Conservation (phyloP, 306 rosid genomes). For the Cucurbita pepo region DNA sequence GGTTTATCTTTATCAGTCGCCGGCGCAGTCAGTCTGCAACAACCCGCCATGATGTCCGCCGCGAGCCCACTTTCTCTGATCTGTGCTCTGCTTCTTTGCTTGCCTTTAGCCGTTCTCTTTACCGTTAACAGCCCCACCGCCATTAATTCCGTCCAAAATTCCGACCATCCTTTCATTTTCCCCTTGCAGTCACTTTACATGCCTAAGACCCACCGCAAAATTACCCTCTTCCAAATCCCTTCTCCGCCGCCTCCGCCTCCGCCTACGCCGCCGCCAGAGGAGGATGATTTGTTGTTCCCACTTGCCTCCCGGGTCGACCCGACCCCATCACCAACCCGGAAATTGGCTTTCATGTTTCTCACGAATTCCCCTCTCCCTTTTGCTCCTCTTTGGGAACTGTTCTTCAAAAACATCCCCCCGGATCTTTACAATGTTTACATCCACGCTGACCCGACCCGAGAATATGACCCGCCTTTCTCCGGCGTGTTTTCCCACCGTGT, state of each 20-base stretch:
- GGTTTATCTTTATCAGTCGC: neutral
- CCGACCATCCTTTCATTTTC: neutral
- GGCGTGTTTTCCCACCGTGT: slow-evolving; percentile 35
- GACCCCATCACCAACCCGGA: slow-evolving; percentile 20
- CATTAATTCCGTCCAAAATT: neutral
- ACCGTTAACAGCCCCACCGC: slow-evolving; percentile 22
- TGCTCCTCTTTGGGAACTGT: slow-evolving; percentile 52
- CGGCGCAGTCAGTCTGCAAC: neutral
- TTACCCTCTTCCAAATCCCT: neutral
- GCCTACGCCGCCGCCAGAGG: neutral
- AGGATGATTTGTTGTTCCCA: slow-evolving; percentile 20
- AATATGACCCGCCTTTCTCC: slow-evolving; percentile 34
- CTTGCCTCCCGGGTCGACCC: slow-evolving; percentile 22
- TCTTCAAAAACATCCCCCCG: slow-evolving; percentile 20
- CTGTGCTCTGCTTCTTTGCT: slow-evolving; percentile 39
- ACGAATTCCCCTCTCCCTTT: slow-evolving; percentile 48
- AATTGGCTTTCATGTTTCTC: slow-evolving; percentile 52
- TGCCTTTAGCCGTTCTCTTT: slow-evolving; percentile 44
- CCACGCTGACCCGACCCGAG: slow-evolving; percentile 43
- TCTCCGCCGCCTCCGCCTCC: neutral
- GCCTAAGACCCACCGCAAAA: neutral
- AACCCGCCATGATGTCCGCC: slow-evolving; percentile 29
- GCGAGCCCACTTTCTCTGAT: slow-evolving; percentile 37
- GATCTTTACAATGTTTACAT: slow-evolving; percentile 36
- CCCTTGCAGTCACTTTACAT: neutral